A percentile compares a stretch with the other conserved stretches of the same genome.
Evolutionary conservation across 495 filamentous ascomycete genomes (phyloP).

Genomic region (Chaetomium tenue): DNA sequence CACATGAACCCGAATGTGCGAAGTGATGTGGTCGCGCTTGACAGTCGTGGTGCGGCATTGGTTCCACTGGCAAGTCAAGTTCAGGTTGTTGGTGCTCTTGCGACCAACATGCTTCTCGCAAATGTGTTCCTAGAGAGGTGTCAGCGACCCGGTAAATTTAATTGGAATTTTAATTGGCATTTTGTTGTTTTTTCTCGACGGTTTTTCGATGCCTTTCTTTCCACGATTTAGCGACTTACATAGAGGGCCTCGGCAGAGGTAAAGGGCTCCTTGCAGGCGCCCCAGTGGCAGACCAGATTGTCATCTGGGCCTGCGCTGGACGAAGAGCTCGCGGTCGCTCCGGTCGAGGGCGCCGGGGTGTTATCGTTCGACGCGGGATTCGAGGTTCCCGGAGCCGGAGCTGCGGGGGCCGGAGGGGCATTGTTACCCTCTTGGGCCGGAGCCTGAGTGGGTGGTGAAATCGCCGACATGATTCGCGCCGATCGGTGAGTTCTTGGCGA

Average conservation of each 20-base stretch:
- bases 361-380: conserved; percentile 43
- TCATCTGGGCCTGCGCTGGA: conserved; percentile 51
- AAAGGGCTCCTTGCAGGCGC: conserved; percentile 77
- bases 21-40: conserved; percentile 99
- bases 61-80: conserved; percentile 96
- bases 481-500: not conserved
- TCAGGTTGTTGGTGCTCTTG: conserved; percentile 98
- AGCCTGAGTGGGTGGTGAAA: conserved; percentile 5
- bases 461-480: conserved; percentile 23
- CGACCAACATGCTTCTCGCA: conserved; percentile 98
- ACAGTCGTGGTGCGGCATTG: conserved; percentile 93
- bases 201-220: not conserved
- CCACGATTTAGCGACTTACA: conserved; percentile 55
- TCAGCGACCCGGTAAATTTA: not conserved
- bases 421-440: conserved; percentile 19
- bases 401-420: conserved; percentile 17
- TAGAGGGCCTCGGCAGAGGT: conserved; percentile 80
- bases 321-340: conserved; percentile 40
- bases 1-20: conserved; percentile 97
- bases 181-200: not conserved
- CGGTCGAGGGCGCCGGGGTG: conserved; percentile 46
- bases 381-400: conserved; percentile 26
- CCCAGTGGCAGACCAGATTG: conserved; percentile 81
- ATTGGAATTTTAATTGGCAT: conserved; percentile 2
- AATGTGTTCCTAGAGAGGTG: conserved; percentile 75